These are phyloP conservation scores for Debaryomyces singareniensis DNA, from an alignment of 1,139 yeast genomes.

Conservation along the genomic window DNA sequence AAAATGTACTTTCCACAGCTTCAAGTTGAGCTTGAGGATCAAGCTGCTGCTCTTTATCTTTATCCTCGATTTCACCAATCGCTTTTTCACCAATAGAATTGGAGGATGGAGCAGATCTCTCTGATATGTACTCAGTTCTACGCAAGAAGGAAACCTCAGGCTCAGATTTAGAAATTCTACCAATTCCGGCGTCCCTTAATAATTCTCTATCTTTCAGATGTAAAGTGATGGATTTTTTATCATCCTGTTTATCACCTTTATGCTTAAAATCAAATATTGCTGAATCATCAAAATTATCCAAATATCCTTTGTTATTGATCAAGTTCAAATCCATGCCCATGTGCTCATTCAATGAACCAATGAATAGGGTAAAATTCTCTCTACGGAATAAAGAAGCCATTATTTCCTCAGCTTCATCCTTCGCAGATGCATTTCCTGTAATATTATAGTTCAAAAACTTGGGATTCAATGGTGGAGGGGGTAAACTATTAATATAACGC, in stretches of 20 bases:
- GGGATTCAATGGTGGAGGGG: conserved; percentile 93
- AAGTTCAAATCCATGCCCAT: conserved; percentile 79
- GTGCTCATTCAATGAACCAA: conserved; percentile 63
- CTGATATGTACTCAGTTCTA: conserved; percentile 86
- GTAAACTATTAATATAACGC: conserved; percentile 79
- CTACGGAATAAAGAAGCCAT: conserved; percentile 70
- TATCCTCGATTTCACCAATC: conserved; percentile 7
- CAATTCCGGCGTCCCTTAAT: conserved; percentile 70
- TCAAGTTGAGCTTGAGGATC: conserved; percentile 62
- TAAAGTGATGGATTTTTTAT: conserved; percentile 30
- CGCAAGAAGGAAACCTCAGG: conserved; percentile 79
- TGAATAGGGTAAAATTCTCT: conserved; percentile 61
- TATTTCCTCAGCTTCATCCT: conserved; percentile 54
- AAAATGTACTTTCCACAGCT: conserved; percentile 75
- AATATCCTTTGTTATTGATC: conserved; percentile 58
- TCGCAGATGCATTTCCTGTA: conserved; percentile 31
- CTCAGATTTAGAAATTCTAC: conserved; percentile 42
- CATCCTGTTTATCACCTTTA: conserved; percentile 14
- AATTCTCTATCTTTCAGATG: conserved; percentile 75
- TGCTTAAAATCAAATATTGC: conserved; percentile 22
- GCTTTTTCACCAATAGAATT: conserved; percentile 7
- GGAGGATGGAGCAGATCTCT: conserved; percentile 21
- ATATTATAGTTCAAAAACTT: conserved; percentile 58
- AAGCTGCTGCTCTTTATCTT: conserved; percentile 25
- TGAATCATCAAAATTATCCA: conserved; percentile 55